Evolutionary conservation across 257 asterid genomes (phyloP), one percentile per base, ranked within the genome.

Genomic region (Striga asiatica): DNA sequence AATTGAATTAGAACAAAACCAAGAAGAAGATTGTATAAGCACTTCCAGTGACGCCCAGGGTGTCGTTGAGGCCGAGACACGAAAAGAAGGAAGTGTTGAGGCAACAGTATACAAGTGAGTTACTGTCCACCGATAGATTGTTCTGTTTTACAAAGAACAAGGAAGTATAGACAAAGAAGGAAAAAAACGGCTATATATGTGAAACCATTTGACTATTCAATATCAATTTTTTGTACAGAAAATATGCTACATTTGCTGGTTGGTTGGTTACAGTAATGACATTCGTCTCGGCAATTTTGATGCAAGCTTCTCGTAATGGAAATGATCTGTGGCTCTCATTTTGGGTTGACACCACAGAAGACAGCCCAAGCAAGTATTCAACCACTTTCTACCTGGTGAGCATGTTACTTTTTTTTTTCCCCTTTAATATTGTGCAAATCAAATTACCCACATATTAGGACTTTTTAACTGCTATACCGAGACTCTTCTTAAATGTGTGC

Each of bases 241-340:
- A 76, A 58, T 91, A 91, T 77, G 98, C 97, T 69, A 87, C 78
- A 67, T 87, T 82, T 64, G 66, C 76, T 61, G 98, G 98, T 58
- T 78, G 95, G 93, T 74, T 74, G 61, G 73, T 91, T 58, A 56
- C 93, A 4, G 47, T 62, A 54, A 18, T 82, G 58, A 80, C 80
- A 53, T 82, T 83, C 73, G 61, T 84, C 37, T 84, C 98, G 8
- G 97, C 95, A 31, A 65, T 84, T 49, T 62, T 91, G 71, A 91
- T 91, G 98, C 98, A 91, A 87, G 93, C 88, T 47, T 82, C 98
- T 60, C 95, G 97, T 53, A 91, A 91, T 64, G 98, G 96, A 14
- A 91, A 91, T 70, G 98, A 91, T 73, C 64, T 87, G 61, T 91
- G 98, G 98, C 70, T 91, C 54, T 87, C 96, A 3, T 87, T 66